Evolutionary conservation across 2,329 filamentous ascomycete genomes (phyloP).

Genomic region (Sclerotinia borealis): DNA sequence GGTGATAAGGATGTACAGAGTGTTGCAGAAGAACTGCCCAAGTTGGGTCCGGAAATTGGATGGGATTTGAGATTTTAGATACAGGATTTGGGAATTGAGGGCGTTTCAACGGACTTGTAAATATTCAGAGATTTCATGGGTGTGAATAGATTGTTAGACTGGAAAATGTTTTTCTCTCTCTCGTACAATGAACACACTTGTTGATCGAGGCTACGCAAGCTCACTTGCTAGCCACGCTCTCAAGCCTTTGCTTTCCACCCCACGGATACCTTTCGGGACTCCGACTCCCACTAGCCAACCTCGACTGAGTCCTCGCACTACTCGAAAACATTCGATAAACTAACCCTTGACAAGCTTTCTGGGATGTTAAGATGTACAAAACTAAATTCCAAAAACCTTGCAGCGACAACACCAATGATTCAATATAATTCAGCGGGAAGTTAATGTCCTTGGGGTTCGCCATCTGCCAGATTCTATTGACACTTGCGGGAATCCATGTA

Average conservation of each 20-base stretch:
- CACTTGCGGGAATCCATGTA: constrained; percentile 47
- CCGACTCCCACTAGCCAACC: constrained; percentile 1
- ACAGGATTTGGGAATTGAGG: background rate
- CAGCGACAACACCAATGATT: constrained; percentile 32
- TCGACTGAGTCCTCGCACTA: background rate
- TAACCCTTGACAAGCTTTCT: constrained; percentile 35
- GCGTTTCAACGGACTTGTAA: constrained; percentile 1
- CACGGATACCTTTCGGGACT: constrained; percentile 5
- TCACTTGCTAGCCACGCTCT: constrained; percentile 13
- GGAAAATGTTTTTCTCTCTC: background rate
- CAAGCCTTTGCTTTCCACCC: constrained; percentile 11
- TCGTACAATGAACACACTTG: background rate
- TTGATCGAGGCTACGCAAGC: background rate
- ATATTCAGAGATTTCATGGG: background rate
- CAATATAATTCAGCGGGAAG: constrained; percentile 13
- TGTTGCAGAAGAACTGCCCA: constrained; percentile 89
- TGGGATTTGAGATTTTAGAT: constrained; percentile 59
- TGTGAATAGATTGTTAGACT: background rate
- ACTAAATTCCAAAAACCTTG: constrained; percentile 78
- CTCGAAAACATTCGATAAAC: background rate
- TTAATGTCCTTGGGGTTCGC: background rate
- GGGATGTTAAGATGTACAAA: constrained; percentile 66
- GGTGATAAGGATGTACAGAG: constrained; percentile 99
- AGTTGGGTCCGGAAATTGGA: constrained; percentile 79
- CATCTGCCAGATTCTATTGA: constrained; percentile 15